A percentile compares a stretch with the other conserved stretches of the same genome.
Evolutionary conservation across 1,284 basidiomycete species (phyloP).

Genomic region (Apiotrichum siamense): DNA sequence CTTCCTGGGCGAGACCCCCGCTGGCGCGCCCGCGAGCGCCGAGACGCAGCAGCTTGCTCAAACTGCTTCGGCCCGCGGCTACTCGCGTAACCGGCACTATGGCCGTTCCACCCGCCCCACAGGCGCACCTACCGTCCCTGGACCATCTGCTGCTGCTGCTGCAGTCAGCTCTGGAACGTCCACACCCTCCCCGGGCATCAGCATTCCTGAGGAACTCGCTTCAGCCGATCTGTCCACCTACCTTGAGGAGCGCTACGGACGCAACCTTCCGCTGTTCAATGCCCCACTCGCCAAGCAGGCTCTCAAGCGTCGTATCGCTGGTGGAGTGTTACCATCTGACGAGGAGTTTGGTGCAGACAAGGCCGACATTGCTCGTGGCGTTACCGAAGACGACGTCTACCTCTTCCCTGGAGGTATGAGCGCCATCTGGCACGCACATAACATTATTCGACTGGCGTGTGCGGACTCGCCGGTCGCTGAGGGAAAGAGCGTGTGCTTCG

Average conservation of each 20-base stretch:
- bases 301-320: slow-evolving; percentile 80
- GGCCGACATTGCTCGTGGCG: slow-evolving; percentile 39
- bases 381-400: slow-evolving; percentile 80
- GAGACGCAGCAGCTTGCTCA: neutral
- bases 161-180: slow-evolving; percentile 15
- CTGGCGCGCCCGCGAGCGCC: slow-evolving; percentile 16
- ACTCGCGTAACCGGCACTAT: slow-evolving; percentile 46
- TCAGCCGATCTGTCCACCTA: slow-evolving; percentile 52
- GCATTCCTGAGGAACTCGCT: slow-evolving; percentile 42
- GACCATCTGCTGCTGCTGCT: slow-evolving; percentile 10
- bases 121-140: neutral
- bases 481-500: slow-evolving; percentile 87
- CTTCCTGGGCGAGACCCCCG: slow-evolving; percentile 53
- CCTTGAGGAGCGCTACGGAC: slow-evolving; percentile 91
- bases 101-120: slow-evolving; percentile 12
- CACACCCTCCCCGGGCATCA: slow-evolving; percentile 8
- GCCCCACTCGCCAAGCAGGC: slow-evolving; percentile 77
- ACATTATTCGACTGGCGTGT: slow-evolving; percentile 57
- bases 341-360: slow-evolving; percentile 26
- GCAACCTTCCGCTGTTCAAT: slow-evolving; percentile 74
- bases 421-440: slow-evolving; percentile 86
- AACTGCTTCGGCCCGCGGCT: slow-evolving; percentile 34
- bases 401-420: slow-evolving; percentile 85
- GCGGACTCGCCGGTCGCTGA: slow-evolving; percentile 38
- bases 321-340: slow-evolving; percentile 66